These are phyloP conservation scores for Notholithocarpus densiflorus DNA, from an alignment of 306 rosid genomes.

Conservation along the genomic window DNA sequence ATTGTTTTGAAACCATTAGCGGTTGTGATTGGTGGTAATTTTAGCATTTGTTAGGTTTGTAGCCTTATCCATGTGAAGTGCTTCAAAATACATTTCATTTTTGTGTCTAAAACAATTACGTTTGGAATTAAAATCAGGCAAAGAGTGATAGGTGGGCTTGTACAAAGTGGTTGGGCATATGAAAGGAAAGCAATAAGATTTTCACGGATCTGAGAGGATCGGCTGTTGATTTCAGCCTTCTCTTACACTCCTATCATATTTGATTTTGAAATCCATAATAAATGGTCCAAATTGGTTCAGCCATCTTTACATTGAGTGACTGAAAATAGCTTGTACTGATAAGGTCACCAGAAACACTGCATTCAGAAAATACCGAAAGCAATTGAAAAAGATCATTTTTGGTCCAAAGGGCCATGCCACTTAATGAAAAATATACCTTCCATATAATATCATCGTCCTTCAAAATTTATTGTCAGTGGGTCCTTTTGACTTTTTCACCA, in stretches of 20 bases:
- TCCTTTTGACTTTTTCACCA: constrained; percentile 32
- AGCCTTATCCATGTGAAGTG: too few relatives aligned
- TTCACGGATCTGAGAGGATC: constrained; percentile 18
- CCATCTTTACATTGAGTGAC: constrained; percentile 33
- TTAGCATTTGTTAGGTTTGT: too few relatives aligned
- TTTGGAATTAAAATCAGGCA: neutral
- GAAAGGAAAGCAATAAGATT: constrained; percentile 20
- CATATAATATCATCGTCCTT: neutral
- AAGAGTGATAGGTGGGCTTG: neutral
- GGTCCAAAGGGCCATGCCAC: neutral
- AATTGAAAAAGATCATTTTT: neutral
- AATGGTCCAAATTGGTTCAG: constrained; percentile 44
- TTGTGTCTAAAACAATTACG: neutral
- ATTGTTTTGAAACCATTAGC: too few relatives aligned
- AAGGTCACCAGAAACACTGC: constrained; percentile 27
- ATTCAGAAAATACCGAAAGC: constrained; percentile 27
- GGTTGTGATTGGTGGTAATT: too few relatives aligned
- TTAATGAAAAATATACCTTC: too few relatives aligned
- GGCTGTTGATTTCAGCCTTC: constrained; percentile 15
- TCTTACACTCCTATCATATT: neutral
- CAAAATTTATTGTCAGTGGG: constrained; percentile 33
- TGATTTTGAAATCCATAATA: constrained; percentile 20
- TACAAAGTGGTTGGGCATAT: neutral
- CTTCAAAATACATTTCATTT: too few relatives aligned
- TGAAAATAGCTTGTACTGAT: constrained; percentile 27